Evolutionary conservation across 257 asterid species (phyloP).

Genomic region (Ligustrum vulgare): DNA sequence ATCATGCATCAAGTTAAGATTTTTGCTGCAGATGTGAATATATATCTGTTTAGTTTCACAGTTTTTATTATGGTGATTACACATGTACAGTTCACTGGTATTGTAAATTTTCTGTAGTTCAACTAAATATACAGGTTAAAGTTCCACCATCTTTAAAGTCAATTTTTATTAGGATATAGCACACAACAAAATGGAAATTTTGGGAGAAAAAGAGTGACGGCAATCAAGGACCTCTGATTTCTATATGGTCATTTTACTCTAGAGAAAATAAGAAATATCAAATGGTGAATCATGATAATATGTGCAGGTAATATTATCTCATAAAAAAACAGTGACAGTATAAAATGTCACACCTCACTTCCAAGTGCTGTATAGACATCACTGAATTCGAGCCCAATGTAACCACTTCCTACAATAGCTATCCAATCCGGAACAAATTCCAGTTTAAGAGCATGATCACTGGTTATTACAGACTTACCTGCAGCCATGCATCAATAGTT

Average conservation of each 20-base stretch:
- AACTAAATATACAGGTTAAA: background rate
- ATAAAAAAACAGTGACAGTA: background rate
- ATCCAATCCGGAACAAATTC: constrained; percentile 93
- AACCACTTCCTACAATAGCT: constrained; percentile 97
- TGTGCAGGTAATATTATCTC: background rate
- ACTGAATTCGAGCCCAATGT: constrained; percentile 96
- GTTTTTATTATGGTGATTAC: background rate
- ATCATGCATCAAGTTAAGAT: background rate
- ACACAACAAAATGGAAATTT: background rate
- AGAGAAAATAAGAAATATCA: background rate
- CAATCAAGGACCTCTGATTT: background rate
- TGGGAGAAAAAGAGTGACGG: background rate
- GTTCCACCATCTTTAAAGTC: background rate
- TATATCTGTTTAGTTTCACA: background rate
- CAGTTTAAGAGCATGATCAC: constrained; percentile 94
- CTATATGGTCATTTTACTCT: background rate
- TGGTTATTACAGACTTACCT: constrained; percentile 94
- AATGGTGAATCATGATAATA: background rate
- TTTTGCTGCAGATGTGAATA: background rate
- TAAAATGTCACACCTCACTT: constrained; percentile 66
- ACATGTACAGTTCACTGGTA: background rate
- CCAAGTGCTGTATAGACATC: constrained; percentile 98
- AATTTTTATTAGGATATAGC: background rate
- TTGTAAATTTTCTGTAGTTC: background rate
- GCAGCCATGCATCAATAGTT: constrained; percentile 32